Base-by-base conservation (phyloP, 345 rosid species). In the Hypericum androsaemum region DNA sequence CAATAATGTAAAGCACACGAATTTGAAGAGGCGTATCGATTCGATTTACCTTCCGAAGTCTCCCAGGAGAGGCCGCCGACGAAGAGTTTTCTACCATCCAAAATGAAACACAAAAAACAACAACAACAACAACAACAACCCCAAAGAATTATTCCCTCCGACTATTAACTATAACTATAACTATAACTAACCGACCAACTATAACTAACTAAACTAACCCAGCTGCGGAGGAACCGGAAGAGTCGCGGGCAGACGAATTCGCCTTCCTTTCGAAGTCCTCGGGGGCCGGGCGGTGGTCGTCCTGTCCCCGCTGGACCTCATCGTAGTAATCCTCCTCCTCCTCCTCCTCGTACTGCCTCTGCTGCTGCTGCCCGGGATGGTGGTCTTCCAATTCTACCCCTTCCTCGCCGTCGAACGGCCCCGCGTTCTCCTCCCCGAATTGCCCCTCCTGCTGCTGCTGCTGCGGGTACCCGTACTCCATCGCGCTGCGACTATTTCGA, bases 1-100 rank as follows among this genome's bases (percentile, higher is more conserved):
- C 32, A 32, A 52, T 14, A 52, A 52, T n/a, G 38, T 38, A 5
- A 15, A 35, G 12, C 5, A 47, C n/a, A 11, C 7, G 41, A 39
- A 10, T 13, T 6, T 12, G 50, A 46, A 14, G 2, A 10, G 50
- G 22, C 15, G n/a, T n/a, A n/a, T n/a, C n/a, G n/a, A 32, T 10
- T 13, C 16, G 8, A 7, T 3, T 7, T 58, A 67, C 71, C 71
- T 67, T 47, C 61, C 37, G 62, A 43, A 46, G 71, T 61, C 22
- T 61, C 65, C 71, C 71, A 67, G 13, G 71, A 67, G 50, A 67
- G 48, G 16, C 71, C 71, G n/a, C 71, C 71, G 47, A 67, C 71
- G 41, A 67, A 67, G 58, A 67, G 71, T 39, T 67, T 67, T 50
- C 71, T 67, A 56, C 37, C 32, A 22, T 4, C 32, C 1, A 22